Evolutionary conservation across 768 basidiomycete genomes (phyloP), one percentile per base, ranked within the genome.

Genomic region (Tylopilus cervinicoccineus): DNA sequence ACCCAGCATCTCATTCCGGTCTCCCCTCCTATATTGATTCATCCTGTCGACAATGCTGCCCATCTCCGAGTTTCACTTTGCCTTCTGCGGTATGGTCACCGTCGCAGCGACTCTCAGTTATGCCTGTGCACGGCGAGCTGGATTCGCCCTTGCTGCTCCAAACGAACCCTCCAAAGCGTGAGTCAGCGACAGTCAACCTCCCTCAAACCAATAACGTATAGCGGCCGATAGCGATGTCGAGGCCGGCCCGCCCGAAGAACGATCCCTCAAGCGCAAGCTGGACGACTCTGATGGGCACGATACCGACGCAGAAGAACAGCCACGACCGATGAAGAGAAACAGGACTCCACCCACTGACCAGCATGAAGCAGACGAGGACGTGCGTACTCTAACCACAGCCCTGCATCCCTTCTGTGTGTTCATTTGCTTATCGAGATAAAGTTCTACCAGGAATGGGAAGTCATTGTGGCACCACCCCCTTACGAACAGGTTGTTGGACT

Each of bases 71-170:
- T 70, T 80, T 60, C 79, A 76, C 63, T 70, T 79, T 50, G 74
- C 79, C 24, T 72, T 79, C 47, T 77, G 74, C 43, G 77, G 79
- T 51, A 68, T 83, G 48, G 79, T 80, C 26, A 80, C 80, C 14
- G 73, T 81, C 53, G 79, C 80, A 45, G 80, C 79, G 8, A 78
- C 77, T 13, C 72, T 81, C 22, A 78, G 80, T 42, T 83, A 81
- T 53, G 77, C 78, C 4, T 80, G 72, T 52, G 66, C 75, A 19
- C 76, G 79, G 43, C 75, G 73, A 48, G 64, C 62, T 10, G 54
- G 45, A 27, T 38, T 47, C 17, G 50, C 58, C 32, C 42, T 64
- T 11, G 38, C 53, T 38, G 32, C 61, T 29, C n/a, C 53, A 24
- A 49, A 48, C 56, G 48, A 57, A n/a, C 5, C 38, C 45, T 53